phyloP scores from a whole-genome alignment of 1,284 basidiomycete species.

The Pseudozyma sp. region DNA sequence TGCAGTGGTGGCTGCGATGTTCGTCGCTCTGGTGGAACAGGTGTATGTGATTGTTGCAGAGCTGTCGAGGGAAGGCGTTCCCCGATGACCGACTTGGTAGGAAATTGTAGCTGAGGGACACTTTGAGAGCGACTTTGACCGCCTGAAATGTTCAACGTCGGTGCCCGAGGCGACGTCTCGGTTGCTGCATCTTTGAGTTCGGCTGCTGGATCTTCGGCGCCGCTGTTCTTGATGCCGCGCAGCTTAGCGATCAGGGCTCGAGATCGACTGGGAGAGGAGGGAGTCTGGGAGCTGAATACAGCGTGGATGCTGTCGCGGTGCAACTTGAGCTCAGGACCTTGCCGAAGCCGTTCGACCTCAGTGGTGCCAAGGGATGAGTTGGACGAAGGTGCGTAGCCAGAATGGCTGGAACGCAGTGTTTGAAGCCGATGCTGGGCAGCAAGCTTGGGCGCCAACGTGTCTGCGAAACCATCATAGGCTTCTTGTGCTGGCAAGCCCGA shows the following conservation, averaged over 20 bases:
- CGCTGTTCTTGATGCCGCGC: constrained; percentile 3
- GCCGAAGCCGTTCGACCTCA: constrained; percentile 15
- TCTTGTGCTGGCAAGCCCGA: no score
- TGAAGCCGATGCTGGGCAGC: not conserved
- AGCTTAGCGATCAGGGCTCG: constrained; percentile 19
- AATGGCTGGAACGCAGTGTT: constrained; percentile 11
- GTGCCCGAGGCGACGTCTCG: not conserved
- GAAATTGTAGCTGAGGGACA: no score
- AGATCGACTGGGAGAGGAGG: constrained; percentile 1
- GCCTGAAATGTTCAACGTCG: no score
- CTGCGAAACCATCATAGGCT: not conserved
- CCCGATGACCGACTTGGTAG: no score
- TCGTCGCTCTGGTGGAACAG: no score
- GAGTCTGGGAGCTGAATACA: constrained; percentile 7
- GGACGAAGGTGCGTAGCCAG: constrained; percentile 3
- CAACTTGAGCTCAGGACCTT: constrained; percentile 5
- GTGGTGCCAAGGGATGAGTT: constrained; percentile 8
- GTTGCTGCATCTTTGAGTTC: not conserved
- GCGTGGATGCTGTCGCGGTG: constrained; percentile 1
- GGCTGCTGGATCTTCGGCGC: not conserved
- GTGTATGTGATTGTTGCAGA: no score
- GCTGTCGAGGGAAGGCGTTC: no score
- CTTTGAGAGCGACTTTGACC: no score
- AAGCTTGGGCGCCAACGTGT: not conserved
- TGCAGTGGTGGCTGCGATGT: no score